Evolutionary conservation across 2,329 filamentous ascomycete species (phyloP).

Genomic region (Diaporthe citriasiana): DNA sequence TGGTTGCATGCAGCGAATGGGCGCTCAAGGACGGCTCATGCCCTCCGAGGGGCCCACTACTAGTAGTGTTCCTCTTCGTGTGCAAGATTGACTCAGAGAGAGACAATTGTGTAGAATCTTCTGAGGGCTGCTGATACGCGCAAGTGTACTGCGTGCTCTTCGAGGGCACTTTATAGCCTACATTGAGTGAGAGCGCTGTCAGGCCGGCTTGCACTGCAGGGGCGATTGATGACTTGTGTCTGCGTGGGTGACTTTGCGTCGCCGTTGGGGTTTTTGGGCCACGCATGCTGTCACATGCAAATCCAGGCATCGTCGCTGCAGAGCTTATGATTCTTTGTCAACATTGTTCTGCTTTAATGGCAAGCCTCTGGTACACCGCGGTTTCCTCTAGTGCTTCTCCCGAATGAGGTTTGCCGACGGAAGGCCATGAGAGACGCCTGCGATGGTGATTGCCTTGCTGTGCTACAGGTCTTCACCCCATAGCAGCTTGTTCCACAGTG

Average conservation of each 20-base stretch:
- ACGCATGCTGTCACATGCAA: not conserved
- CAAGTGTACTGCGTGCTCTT: not conserved
- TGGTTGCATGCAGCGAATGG: constrained; percentile 40
- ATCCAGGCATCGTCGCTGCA: not conserved
- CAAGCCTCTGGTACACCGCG: not conserved
- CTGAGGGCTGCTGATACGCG: not conserved
- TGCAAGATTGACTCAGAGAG: not conserved
- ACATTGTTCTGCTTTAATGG: not conserved
- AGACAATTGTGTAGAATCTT: too few relatives aligned
- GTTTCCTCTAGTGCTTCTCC: not conserved
- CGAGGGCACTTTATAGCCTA: not conserved
- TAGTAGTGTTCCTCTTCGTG: not conserved
- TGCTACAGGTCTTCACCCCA: too few relatives aligned
- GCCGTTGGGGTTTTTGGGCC: not conserved
- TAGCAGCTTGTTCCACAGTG: not conserved
- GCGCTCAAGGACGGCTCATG: constrained; percentile 11
- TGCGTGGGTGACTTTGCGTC: not conserved
- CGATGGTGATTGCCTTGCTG: not conserved
- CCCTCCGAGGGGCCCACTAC: not conserved
- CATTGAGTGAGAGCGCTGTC: too few relatives aligned
- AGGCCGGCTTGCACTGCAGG: too few relatives aligned
- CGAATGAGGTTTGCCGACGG: not conserved
- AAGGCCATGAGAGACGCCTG: not conserved
- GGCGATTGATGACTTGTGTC: not conserved
- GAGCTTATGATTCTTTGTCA: too few relatives aligned